Evolutionary conservation across 495 filamentous ascomycete species (phyloP).

Genomic region (Lophiostoma macrostomum): DNA sequence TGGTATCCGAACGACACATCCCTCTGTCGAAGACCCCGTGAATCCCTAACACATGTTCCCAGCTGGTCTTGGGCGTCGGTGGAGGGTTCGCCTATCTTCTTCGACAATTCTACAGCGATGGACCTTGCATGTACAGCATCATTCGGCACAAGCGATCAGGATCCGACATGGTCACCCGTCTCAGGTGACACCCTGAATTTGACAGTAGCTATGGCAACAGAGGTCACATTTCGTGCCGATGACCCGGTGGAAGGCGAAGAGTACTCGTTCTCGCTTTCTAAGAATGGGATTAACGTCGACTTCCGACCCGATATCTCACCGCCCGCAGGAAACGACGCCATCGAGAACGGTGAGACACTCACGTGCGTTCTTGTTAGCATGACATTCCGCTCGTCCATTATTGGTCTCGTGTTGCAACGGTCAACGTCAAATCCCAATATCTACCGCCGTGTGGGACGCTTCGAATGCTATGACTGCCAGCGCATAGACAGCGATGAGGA

Average conservation of each 20-base stretch:
- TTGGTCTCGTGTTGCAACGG: constrained; percentile 25
- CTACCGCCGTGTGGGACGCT: constrained; percentile 27
- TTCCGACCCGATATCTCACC: constrained; percentile 24
- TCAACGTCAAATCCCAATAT: constrained; percentile 8
- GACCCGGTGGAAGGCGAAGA: background rate
- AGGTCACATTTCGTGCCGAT: constrained; percentile 19
- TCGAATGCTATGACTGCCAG: constrained; percentile 31
- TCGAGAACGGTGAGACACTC: constrained; percentile 18
- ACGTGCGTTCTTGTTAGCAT: constrained; percentile 26
- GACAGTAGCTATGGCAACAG: constrained; percentile 24
- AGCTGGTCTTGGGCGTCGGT: constrained; percentile 33
- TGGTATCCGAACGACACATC: constrained; percentile 31
- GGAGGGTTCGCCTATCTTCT: constrained; percentile 30
- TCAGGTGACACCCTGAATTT: constrained; percentile 17
- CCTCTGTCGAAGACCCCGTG: constrained; percentile 9
- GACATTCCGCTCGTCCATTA: constrained; percentile 31
- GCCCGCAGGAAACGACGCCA: constrained; percentile 11
- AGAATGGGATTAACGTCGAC: constrained; percentile 26
- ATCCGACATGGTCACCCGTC: constrained; percentile 16
- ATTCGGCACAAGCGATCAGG: constrained; percentile 12
- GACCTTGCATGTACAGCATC: constrained; percentile 25
- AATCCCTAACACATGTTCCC: constrained; percentile 5
- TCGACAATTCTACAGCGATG: constrained; percentile 31
- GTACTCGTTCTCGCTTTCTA: constrained; percentile 18
- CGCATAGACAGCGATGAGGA: constrained; percentile 10